These are phyloP conservation scores for Pythium chondricola DNA, from an alignment of 352 stramenopile species.

Conservation along the genomic window DNA sequence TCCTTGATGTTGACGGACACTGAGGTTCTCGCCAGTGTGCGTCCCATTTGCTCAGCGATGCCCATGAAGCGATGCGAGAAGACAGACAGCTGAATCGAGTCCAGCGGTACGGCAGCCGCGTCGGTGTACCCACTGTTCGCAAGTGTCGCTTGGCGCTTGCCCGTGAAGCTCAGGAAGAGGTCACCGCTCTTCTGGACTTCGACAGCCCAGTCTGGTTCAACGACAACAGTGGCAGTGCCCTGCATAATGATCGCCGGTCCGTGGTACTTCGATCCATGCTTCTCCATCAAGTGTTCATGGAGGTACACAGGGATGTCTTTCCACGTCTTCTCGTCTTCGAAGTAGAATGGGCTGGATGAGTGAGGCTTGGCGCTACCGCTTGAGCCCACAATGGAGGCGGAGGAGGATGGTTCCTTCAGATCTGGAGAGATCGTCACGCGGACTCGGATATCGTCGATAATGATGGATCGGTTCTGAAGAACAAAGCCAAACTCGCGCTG, in stretches of 20 bases:
- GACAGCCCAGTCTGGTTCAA: slow-evolving; percentile 94
- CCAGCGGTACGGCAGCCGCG: slow-evolving; percentile 46
- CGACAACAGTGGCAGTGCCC: slow-evolving; percentile 95
- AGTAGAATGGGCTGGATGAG: slow-evolving; percentile 74
- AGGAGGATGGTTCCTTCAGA: slow-evolving; percentile 29
- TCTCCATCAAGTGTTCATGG: slow-evolving; percentile 86
- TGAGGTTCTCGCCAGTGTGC: slow-evolving; percentile 93
- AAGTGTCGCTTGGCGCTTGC: slow-evolving; percentile 23
- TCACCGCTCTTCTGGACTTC: slow-evolving; percentile 93
- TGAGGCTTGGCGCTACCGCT: slow-evolving; percentile 24
- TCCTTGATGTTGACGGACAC: slow-evolving; percentile 99
- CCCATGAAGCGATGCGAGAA: slow-evolving; percentile 99
- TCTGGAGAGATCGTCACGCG: slow-evolving; percentile 89
- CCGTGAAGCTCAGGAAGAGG: slow-evolving; percentile 84
- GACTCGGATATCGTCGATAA: slow-evolving; percentile 97
- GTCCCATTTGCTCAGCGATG: slow-evolving; percentile 99
- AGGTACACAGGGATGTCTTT: slow-evolving; percentile 91
- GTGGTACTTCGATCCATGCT: slow-evolving; percentile 45
- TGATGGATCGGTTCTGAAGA: slow-evolving; percentile 87
- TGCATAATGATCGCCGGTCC: slow-evolving; percentile 98
- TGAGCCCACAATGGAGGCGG: not conserved
- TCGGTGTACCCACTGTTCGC: slow-evolving; percentile 26
- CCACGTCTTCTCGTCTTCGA: slow-evolving; percentile 70
- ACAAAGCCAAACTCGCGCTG: slow-evolving; percentile 98
- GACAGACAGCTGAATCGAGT: slow-evolving; percentile 96